Conservation (phyloP, 176 grass and related monocot species). For the Aegilops umbellulata region DNA sequence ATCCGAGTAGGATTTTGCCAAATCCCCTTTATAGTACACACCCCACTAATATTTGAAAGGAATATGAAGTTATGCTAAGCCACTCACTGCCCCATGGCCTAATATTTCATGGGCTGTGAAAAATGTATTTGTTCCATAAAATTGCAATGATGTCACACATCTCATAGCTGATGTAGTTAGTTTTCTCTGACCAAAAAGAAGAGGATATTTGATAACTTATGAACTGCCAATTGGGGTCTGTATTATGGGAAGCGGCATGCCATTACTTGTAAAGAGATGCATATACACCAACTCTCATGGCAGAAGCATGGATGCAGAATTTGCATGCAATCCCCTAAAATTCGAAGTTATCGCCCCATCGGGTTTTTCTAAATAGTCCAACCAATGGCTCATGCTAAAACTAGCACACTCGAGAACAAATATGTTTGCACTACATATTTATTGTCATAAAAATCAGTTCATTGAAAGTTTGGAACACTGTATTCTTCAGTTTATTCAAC, state of each 20-base stretch:
- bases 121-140: constrained; percentile 16
- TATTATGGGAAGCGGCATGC: not conserved
- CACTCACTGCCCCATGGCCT: not conserved
- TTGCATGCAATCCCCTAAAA: not conserved
- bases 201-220: not conserved
- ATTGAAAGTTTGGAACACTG: not conserved
- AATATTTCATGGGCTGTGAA: constrained; percentile 8
- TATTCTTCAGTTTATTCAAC: not conserved
- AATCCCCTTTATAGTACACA: constrained; percentile 19
- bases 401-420: not conserved
- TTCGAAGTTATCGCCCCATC: not conserved
- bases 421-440: not conserved
- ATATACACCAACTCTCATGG: not conserved
- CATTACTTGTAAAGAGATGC: not conserved
- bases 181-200: constrained; percentile 5
- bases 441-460: not conserved
- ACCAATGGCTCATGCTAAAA: not conserved
- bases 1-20: constrained; percentile 75
- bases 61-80: not conserved
- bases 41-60: constrained; percentile 14
- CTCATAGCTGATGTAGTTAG: not conserved
- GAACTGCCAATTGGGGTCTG: not conserved
- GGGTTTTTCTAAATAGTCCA: constrained; percentile 1
- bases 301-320: not conserved
- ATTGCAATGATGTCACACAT: not conserved